Percentiles rank a stretch among this genome's conserved stretches.
These are phyloP conservation scores for Fusarium anguioides DNA, from an alignment of 2,329 filamentous ascomycete species.

Conservation along the genomic window DNA sequence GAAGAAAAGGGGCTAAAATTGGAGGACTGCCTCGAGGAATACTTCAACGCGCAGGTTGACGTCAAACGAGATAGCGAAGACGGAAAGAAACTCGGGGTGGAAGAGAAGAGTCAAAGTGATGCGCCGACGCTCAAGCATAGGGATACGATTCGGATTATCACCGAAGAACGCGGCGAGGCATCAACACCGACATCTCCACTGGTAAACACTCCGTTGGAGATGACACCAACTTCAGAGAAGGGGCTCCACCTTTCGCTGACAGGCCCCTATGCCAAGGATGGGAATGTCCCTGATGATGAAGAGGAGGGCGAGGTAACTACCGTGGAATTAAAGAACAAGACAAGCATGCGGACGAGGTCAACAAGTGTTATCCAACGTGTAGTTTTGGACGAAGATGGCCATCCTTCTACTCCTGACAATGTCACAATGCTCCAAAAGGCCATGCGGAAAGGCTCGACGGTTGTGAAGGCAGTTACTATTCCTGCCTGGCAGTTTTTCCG, in stretches of 20 bases:
- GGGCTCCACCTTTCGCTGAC: not conserved
- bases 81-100: conserved; percentile 57
- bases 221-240: conserved; percentile 33
- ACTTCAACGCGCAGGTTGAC: conserved; percentile 94
- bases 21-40: conserved; percentile 91
- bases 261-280: conserved; percentile 15
- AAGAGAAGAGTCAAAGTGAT: conserved; percentile 44
- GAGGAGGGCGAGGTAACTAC: conserved; percentile 32
- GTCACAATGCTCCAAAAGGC: conserved; percentile 56
- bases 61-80: conserved; percentile 78
- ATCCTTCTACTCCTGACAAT: conserved; percentile 56
- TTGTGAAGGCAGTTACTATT: conserved; percentile 87
- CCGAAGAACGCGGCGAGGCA: conserved; percentile 48
- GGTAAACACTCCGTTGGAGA: conserved; percentile 43
- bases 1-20: conserved; percentile 79
- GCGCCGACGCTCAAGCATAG: conserved; percentile 45
- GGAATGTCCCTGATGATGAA: conserved; percentile 25
- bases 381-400: conserved; percentile 63
- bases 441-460: conserved; percentile 60
- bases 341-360: conserved; percentile 59
- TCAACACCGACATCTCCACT: conserved; percentile 50
- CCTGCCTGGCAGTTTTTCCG: conserved; percentile 98
- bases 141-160: conserved; percentile 51
- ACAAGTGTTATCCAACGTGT: conserved; percentile 71
- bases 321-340: conserved; percentile 45